These are phyloP conservation scores for Paracoccidioides brasiliensis DNA, from an alignment of 2,329 filamentous ascomycete species.

Conservation along the genomic window DNA sequence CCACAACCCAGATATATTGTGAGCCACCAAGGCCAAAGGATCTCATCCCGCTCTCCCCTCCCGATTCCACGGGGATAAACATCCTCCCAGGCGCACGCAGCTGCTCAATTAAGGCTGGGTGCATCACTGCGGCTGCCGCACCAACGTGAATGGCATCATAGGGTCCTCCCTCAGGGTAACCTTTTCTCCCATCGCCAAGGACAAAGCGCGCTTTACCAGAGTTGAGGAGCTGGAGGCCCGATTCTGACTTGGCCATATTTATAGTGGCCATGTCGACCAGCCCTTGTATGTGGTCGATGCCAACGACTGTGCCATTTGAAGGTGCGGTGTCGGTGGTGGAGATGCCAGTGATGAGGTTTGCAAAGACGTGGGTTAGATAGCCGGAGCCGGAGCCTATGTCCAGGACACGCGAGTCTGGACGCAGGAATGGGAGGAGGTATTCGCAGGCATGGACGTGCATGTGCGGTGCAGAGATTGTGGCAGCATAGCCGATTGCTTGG, in stretches of 20 bases:
- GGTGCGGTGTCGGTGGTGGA: slow-evolving; percentile 3
- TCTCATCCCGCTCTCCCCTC: slow-evolving; percentile 18
- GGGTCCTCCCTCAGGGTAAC: slow-evolving; percentile 45
- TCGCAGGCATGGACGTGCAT: slow-evolving; percentile 58
- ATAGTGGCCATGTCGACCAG: slow-evolving; percentile 48
- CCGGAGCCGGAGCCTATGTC: slow-evolving; percentile 66
- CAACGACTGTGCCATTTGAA: slow-evolving; percentile 45
- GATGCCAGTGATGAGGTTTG: slow-evolving; percentile 49
- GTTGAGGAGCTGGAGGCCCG: slow-evolving; percentile 48
- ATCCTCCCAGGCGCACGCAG: slow-evolving; percentile 62
- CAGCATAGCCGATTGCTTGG: slow-evolving; percentile 52
- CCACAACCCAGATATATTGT: slow-evolving; percentile 51
- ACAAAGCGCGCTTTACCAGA: slow-evolving; percentile 57
- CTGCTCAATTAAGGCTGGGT: slow-evolving; percentile 61
- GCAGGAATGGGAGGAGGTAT: slow-evolving; percentile 45
- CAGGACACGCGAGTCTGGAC: slow-evolving; percentile 45
- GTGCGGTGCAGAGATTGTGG: slow-evolving; percentile 60
- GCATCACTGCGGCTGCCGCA: slow-evolving; percentile 64
- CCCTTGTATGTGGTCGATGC: slow-evolving; percentile 58
- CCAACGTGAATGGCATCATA: slow-evolving; percentile 97
- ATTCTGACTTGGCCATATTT: slow-evolving; percentile 53
- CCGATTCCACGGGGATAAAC: slow-evolving; percentile 50
- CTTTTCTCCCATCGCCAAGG: slow-evolving; percentile 59
- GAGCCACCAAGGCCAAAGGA: slow-evolving; percentile 15
- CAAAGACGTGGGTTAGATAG: slow-evolving; percentile 79